A percentile compares a stretch with the other conserved stretches of the same genome.
Conservation (phyloP, 345 rosid genomes). For the Bruguiera gymnorhiza region DNA sequence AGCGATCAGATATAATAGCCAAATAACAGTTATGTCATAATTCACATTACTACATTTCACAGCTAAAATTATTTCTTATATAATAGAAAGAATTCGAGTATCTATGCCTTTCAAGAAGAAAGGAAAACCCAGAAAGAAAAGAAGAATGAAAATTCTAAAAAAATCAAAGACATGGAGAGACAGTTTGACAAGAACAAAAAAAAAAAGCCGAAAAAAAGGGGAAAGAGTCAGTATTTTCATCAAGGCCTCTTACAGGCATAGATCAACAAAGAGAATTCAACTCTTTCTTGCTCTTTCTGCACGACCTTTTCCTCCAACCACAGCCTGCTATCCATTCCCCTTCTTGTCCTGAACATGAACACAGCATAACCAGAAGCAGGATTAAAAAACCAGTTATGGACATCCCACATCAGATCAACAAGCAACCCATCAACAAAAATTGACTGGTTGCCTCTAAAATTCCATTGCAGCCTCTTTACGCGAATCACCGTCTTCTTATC, state of each 20-base stretch:
- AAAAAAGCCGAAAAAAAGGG: background rate
- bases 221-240: slow-evolving; percentile 17
- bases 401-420: slow-evolving; percentile 94
- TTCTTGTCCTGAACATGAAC: slow-evolving; percentile 89
- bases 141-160: background rate
- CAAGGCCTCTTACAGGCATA: slow-evolving; percentile 62
- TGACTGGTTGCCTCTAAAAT: slow-evolving; percentile 87
- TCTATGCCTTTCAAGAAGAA: slow-evolving; percentile 37
- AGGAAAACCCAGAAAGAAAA: slow-evolving; percentile 8
- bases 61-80: slow-evolving; percentile 15
- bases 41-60: slow-evolving; percentile 25
- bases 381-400: slow-evolving; percentile 83
- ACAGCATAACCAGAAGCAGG: slow-evolving; percentile 58
- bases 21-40: slow-evolving; percentile 1
- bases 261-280: slow-evolving; percentile 77
- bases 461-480: slow-evolving; percentile 88
- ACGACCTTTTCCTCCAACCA: slow-evolving; percentile 67
- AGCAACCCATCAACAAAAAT: slow-evolving; percentile 75
- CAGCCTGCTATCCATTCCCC: slow-evolving; percentile 61
- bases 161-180: background rate
- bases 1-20: slow-evolving; percentile 2
- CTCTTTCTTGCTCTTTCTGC: slow-evolving; percentile 56
- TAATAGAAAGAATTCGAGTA: slow-evolving; percentile 35
- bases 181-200: background rate
- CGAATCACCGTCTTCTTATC: slow-evolving; percentile 73